Evolutionary conservation across 1,284 basidiomycete species (phyloP), one percentile per base, ranked within the genome.

Genomic region (Bondarzewia mesenterica): DNA sequence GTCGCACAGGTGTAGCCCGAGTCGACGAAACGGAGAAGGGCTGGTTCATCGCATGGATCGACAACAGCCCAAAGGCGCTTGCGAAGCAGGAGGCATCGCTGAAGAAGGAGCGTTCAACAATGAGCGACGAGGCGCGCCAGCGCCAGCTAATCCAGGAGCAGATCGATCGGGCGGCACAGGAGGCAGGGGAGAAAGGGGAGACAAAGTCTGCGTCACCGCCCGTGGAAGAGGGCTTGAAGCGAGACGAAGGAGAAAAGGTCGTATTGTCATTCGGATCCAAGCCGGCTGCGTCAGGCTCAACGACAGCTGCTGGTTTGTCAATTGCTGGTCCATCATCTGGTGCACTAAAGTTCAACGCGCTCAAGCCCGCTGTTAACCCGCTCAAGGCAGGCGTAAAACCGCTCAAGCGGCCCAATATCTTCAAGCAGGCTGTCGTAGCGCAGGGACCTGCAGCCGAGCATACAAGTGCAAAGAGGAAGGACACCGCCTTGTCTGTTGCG

Each of bases 121-220:
- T 85, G 64, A 93, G 92, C 37, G 95, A 98, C 61, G 96, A 99
- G 68, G 89, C 93, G 65, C 80, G 96, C 25, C 90, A 97, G 67
- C 82, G 96, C 12, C 75, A 83, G 59, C 76, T 94, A 52, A 88
- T 99, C 50, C 77, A 88, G 21, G 93, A 98, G 59, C 95, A 99
- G 70, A 99, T 99, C 50, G 91, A 91, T 59, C 77, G 92, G 25
- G 95, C 96, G 0, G 65, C 63, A 27, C 66, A 65, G 23, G 65
- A 69, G 44, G 63, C 64, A 2, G 57, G 46, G 10, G 48, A 49
- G 1, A 55, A 55, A 22, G 53, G 54, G 12, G 54, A 55, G 21
- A 50, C 53, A 21, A 48, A 53, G 7, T 60, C 62, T 12, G 55
- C 58, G 6, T 58, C 60, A 2, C 71, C 74, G 3, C 68, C 70